Conservation (phyloP, 2,329 filamentous ascomycete species). For the Trichoderma gracile region DNA sequence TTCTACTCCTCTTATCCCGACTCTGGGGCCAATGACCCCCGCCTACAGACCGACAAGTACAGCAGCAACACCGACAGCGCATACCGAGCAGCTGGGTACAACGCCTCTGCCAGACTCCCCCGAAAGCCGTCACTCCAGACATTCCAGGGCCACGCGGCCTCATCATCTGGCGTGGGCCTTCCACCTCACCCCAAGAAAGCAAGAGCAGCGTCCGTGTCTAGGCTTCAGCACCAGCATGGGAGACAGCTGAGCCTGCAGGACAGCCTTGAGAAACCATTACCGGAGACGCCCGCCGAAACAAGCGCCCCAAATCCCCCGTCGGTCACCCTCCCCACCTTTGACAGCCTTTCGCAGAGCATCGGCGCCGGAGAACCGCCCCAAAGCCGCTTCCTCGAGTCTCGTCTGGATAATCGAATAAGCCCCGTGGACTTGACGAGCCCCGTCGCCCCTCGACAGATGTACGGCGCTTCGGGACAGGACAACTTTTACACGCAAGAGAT, state of each 20-base stretch:
- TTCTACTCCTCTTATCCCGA: slow-evolving; percentile 47
- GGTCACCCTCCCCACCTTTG: slow-evolving; percentile 34
- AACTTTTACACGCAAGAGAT: slow-evolving; percentile 41
- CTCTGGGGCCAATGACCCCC: slow-evolving; percentile 46
- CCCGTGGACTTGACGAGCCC: slow-evolving; percentile 52
- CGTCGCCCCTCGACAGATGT: slow-evolving; percentile 40
- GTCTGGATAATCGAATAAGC: slow-evolving; percentile 46
- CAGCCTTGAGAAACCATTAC: slow-evolving; percentile 60
- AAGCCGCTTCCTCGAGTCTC: slow-evolving; percentile 28
- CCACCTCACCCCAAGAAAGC: slow-evolving; percentile 13
- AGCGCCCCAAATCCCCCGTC: slow-evolving; percentile 37
- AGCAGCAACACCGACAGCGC: slow-evolving; percentile 52
- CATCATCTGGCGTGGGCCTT: slow-evolving; percentile 4
- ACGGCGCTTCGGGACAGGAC: slow-evolving; percentile 36
- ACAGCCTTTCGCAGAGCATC: slow-evolving; percentile 38
- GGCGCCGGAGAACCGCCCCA: slow-evolving; percentile 14
- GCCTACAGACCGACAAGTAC: slow-evolving; percentile 35
- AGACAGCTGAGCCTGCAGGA: slow-evolving; percentile 56
- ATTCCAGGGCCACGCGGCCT: slow-evolving; percentile 20
- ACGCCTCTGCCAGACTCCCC: slow-evolving; percentile 46
- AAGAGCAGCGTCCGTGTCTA: slow-evolving; percentile 29
- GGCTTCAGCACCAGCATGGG: slow-evolving; percentile 51
- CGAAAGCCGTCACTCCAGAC: slow-evolving; percentile 44
- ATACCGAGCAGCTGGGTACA: slow-evolving; percentile 54
- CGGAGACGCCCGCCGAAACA: slow-evolving; percentile 45